These are phyloP conservation scores for Bombardia bombarda DNA, from an alignment of 495 filamentous ascomycete species.

Conservation along the genomic window DNA sequence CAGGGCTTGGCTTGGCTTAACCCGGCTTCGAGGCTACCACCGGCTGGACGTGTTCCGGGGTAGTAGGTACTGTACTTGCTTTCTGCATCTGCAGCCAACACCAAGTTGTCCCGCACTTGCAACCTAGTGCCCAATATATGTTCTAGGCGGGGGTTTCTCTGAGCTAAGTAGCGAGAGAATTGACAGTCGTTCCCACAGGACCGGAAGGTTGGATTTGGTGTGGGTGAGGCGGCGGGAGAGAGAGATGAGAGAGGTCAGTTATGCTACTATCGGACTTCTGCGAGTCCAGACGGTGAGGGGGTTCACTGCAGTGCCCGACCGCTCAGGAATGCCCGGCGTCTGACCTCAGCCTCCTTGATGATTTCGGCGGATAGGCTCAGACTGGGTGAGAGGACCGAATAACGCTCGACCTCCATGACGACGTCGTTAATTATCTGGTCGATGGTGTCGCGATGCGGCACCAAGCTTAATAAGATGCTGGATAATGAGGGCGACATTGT, in stretches of 20 bases:
- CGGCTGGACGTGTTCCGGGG: background rate
- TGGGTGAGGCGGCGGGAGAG: slow-evolving; percentile 9
- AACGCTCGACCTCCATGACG: slow-evolving; percentile 62
- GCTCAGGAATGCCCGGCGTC: slow-evolving; percentile 48
- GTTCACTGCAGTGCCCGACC: slow-evolving; percentile 21
- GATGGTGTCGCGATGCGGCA: slow-evolving; percentile 47
- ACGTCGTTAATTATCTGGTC: slow-evolving; percentile 70
- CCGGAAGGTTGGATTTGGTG: slow-evolving; percentile 16
- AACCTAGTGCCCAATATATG: too few species aligned
- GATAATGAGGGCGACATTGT: slow-evolving; percentile 72
- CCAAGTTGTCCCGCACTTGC: too few species aligned
- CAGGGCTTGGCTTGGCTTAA: too few species aligned
- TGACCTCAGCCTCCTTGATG: slow-evolving; percentile 66
- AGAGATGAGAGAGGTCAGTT: slow-evolving; percentile 4
- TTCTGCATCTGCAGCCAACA: too few species aligned
- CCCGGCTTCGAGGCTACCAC: too few species aligned
- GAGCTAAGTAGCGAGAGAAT: slow-evolving; percentile 6
- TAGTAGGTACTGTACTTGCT: too few species aligned
- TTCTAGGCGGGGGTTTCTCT: background rate
- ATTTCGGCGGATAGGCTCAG: slow-evolving; percentile 66
- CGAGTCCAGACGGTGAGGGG: slow-evolving; percentile 2
- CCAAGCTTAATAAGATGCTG: slow-evolving; percentile 53
- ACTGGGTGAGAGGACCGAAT: slow-evolving; percentile 67
- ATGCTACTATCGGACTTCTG: slow-evolving; percentile 5
- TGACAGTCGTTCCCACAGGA: slow-evolving; percentile 13